Percentiles rank a stretch among this genome's conserved stretches.
Conservation (phyloP, 441 rosid genomes). For the Aleurites moluccanus region DNA sequence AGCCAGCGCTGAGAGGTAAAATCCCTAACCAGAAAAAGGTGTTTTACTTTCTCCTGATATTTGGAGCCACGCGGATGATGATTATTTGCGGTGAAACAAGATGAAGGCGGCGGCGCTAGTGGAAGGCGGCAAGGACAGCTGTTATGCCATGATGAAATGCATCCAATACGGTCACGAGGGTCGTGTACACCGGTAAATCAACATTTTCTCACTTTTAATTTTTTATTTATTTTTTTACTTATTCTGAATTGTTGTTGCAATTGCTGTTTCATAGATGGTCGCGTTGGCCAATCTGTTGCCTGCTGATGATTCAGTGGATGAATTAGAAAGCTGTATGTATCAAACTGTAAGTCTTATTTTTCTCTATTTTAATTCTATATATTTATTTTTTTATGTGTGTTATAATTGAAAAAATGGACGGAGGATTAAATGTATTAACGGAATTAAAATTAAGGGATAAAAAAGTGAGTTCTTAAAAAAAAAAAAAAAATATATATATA, state of each 20-base stretch:
- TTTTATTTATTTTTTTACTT: not conserved
- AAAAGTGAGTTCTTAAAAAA: too few species aligned
- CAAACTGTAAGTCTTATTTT: slow-evolving; percentile 65
- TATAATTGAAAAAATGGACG: not conserved
- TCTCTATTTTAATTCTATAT: not conserved
- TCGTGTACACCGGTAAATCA: not conserved
- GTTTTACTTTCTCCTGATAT: not conserved
- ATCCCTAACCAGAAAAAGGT: slow-evolving; percentile 13
- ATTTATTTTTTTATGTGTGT: not conserved
- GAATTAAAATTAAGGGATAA: too few species aligned
- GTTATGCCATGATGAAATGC: slow-evolving; percentile 82
- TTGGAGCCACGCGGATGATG: not conserved
- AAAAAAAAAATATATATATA: too few species aligned
- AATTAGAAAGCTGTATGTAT: slow-evolving; percentile 93
- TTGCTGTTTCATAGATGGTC: slow-evolving; percentile 48
- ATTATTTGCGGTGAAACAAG: slow-evolving; percentile 10
- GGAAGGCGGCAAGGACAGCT: slow-evolving; percentile 86
- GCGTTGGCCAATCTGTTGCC: slow-evolving; percentile 93
- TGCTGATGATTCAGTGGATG: slow-evolving; percentile 81
- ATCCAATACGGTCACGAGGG: slow-evolving; percentile 73
- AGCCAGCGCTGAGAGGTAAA: not conserved
- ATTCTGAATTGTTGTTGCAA: not conserved
- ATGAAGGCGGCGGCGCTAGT: slow-evolving; percentile 85
- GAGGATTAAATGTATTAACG: too few species aligned
- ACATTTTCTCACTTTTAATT: not conserved